Evolutionary conservation across 1,139 yeast species (phyloP).

Genomic region (Groenewaldozyma auringiensis): DNA sequence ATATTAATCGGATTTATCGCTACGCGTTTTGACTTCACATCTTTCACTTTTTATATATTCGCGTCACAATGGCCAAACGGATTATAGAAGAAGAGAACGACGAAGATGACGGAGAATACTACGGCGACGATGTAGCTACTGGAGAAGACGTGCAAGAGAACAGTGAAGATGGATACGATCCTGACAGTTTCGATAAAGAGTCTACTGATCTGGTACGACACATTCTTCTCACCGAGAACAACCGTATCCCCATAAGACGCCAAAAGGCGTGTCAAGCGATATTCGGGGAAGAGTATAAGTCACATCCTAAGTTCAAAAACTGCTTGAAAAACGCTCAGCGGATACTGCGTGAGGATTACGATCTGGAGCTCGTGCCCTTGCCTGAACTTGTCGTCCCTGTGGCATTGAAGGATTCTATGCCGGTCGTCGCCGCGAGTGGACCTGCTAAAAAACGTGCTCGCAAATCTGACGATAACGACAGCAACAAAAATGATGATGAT

Average conservation of each 20-base stretch:
- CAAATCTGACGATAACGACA: not conserved
- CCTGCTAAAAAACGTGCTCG: conserved; percentile 1
- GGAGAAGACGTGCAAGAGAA: not conserved
- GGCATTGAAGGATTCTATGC: not conserved
- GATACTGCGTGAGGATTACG: conserved; percentile 8
- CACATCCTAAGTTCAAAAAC: not conserved
- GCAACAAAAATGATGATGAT: not conserved
- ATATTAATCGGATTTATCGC: not conserved
- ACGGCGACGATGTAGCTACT: not conserved
- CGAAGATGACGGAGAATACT: conserved; percentile 1
- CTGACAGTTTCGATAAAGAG: not conserved
- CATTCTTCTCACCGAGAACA: conserved; percentile 3
- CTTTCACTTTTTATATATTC: not conserved
- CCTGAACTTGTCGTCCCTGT: conserved; percentile 10
- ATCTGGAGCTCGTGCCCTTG: conserved; percentile 10
- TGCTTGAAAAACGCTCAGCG: conserved; percentile 7
- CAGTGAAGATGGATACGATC: not conserved
- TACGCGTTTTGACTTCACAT: not conserved
- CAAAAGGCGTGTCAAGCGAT: not conserved
- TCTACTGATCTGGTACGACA: conserved; percentile 3
- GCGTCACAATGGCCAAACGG: not conserved
- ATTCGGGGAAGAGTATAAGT: not conserved
- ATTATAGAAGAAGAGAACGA: not conserved
- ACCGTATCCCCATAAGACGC: conserved; percentile 4
- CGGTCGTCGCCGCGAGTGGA: not conserved